Percentiles rank a stretch among this genome's conserved stretches.
Evolutionary conservation across 2,329 filamentous ascomycete species (phyloP).

Genomic region (Diaporthe velutina): DNA sequence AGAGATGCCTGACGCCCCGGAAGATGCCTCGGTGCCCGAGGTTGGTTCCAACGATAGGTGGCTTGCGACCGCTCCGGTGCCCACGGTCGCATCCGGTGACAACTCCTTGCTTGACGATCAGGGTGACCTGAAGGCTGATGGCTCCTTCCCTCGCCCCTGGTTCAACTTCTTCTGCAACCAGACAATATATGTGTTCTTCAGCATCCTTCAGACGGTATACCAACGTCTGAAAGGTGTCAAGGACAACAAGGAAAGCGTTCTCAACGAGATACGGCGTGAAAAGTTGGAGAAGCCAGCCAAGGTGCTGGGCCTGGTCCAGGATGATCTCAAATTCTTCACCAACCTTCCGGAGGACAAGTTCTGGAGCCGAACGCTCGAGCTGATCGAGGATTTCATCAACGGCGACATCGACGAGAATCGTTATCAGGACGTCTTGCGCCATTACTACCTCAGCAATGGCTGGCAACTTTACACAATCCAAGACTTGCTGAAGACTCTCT

Average conservation of each 20-base stretch:
- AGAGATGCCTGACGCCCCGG: conserved; percentile 73
- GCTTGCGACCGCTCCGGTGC: conserved; percentile 72
- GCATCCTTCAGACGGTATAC: conserved; percentile 92
- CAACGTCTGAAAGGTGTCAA: conserved; percentile 87
- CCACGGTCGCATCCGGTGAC: conserved; percentile 65
- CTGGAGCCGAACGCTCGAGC: conserved; percentile 86
- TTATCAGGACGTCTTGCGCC: conserved; percentile 90
- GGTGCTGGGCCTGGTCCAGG: conserved; percentile 86
- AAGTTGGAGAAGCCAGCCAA: conserved; percentile 84
- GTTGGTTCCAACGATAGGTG: conserved; percentile 70
- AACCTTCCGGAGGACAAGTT: conserved; percentile 75
- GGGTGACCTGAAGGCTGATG: conserved; percentile 79
- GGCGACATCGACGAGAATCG: conserved; percentile 85
- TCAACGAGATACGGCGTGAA: conserved; percentile 79
- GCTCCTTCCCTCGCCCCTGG: conserved; percentile 82
- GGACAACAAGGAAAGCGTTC: conserved; percentile 79
- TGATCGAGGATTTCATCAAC: conserved; percentile 88
- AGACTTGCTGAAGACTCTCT: conserved; percentile 85
- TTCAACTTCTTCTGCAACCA: conserved; percentile 95
- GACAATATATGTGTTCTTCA: conserved; percentile 94
- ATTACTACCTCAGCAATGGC: conserved; percentile 90
- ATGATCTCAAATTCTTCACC: conserved; percentile 83
- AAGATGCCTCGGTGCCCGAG: conserved; percentile 72
- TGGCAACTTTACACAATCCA: conserved; percentile 96
- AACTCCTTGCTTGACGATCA: conserved; percentile 70